Conservation (phyloP, 1,284 basidiomycete genomes). For the Tylopilus orsonianus region DNA sequence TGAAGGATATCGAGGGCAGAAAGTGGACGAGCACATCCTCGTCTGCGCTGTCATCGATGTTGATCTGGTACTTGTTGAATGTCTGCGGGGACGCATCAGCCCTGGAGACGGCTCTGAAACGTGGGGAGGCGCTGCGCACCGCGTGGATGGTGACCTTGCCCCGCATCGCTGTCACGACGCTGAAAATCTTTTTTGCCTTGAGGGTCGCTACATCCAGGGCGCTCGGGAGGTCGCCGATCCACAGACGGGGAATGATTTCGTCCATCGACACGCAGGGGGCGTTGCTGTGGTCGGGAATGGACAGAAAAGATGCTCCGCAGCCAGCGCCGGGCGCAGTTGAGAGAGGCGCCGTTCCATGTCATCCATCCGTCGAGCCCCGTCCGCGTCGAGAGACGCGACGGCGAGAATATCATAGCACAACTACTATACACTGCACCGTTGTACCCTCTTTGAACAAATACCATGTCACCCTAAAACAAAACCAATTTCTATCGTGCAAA, state of each 20-base stretch:
- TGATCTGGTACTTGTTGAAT: constrained; percentile 68
- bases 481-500: constrained; percentile 1
- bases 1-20: constrained; percentile 76
- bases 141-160: constrained; percentile 65
- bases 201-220: constrained; percentile 54
- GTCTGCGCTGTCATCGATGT: constrained; percentile 68
- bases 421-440: too few relatives aligned
- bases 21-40: constrained; percentile 77
- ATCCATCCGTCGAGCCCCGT: constrained; percentile 1
- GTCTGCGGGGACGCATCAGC: constrained; percentile 38
- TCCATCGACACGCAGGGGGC: constrained; percentile 34
- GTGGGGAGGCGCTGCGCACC: constrained; percentile 39
- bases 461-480: neutral
- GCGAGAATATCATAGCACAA: too few relatives aligned
- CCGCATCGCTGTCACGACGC: constrained; percentile 70
- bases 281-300: neutral
- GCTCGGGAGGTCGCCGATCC: constrained; percentile 63
- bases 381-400: too few relatives aligned
- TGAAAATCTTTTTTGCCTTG: constrained; percentile 62
- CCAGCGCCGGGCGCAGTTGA: constrained; percentile 12
- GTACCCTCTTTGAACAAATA: neutral
- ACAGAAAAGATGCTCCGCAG: neutral
- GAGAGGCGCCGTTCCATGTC: neutral
- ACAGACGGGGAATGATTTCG: constrained; percentile 60
- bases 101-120: neutral